Evolutionary conservation across 352 stramenopile genomes (phyloP).

Genomic region (Aphanomyces astaci): DNA sequence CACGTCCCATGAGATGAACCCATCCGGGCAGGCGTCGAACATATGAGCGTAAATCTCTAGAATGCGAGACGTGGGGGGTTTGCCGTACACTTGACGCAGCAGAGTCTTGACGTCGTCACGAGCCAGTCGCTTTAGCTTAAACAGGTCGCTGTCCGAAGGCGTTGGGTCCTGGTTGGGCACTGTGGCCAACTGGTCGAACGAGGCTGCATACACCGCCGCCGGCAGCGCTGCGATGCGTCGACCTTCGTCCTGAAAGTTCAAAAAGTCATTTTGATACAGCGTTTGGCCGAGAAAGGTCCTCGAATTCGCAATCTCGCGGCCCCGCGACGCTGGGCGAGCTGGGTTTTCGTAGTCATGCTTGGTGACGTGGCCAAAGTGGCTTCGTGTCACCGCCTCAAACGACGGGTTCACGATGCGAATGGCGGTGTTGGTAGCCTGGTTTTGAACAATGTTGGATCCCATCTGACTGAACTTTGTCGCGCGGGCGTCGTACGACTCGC

Average conservation of each 20-base stretch:
- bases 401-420: conserved; percentile 47
- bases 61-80: background rate
- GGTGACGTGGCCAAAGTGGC: conserved; percentile 14
- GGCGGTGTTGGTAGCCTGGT: conserved; percentile 41
- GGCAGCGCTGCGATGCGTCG: conserved; percentile 31
- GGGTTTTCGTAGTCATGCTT: conserved; percentile 37
- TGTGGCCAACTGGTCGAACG: conserved; percentile 32
- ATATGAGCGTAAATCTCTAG: conserved; percentile 22
- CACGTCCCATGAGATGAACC: conserved; percentile 9
- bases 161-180: conserved; percentile 31
- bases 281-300: conserved; percentile 55
- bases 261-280: conserved; percentile 60
- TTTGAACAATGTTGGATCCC: conserved; percentile 59
- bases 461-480: conserved; percentile 74
- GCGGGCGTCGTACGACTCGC: conserved; percentile 53
- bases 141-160: background rate
- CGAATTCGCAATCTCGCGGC: conserved; percentile 11
- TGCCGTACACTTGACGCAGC: conserved; percentile 12
- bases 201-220: conserved; percentile 36
- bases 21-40: conserved; percentile 16
- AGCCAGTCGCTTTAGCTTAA: background rate
- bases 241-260: conserved; percentile 42
- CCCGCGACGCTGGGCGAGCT: background rate
- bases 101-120: conserved; percentile 14
- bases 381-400: conserved; percentile 23